A percentile compares a stretch with the other conserved stretches of the same genome.
Evolutionary conservation across 371 early-diverging fungal genomes (phyloP).

Genomic region (Mortierella sp.): DNA sequence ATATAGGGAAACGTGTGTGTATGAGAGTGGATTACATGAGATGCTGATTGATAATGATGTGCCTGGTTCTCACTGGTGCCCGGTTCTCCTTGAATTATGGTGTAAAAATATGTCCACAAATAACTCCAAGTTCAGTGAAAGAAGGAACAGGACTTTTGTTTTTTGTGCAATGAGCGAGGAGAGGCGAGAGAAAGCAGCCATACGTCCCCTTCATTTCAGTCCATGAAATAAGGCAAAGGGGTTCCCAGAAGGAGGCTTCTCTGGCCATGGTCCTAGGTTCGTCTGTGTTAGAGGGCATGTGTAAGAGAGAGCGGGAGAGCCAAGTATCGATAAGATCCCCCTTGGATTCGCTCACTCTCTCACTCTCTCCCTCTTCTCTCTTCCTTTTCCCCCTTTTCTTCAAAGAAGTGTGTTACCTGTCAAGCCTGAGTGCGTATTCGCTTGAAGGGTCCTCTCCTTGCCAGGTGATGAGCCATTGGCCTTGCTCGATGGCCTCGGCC

Average conservation of each 20-base stretch:
- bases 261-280: neutral
- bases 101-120: too few relatives aligned
- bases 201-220: neutral
- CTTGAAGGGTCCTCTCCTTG: constrained; percentile 49
- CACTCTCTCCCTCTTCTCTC: neutral
- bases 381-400: neutral
- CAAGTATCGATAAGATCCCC: neutral
- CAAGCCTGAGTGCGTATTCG: constrained; percentile 42
- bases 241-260: neutral
- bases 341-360: neutral
- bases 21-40: too few relatives aligned
- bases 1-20: too few relatives aligned
- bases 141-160: too few relatives aligned
- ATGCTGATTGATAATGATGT: too few relatives aligned
- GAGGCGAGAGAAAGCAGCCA: neutral
- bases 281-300: too few relatives aligned
- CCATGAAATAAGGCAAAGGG: neutral
- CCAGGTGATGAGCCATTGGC: constrained; percentile 53
- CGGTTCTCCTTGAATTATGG: too few relatives aligned
- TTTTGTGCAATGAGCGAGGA: neutral
- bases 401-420: constrained; percentile 35
- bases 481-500: constrained; percentile 45
- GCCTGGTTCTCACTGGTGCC: too few relatives aligned
- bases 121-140: too few relatives aligned
- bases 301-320: neutral